Evolutionary conservation across 2,329 filamentous ascomycete species (phyloP), one percentile per base, ranked within the genome.

Genomic region (Hypoxylon sp.): DNA sequence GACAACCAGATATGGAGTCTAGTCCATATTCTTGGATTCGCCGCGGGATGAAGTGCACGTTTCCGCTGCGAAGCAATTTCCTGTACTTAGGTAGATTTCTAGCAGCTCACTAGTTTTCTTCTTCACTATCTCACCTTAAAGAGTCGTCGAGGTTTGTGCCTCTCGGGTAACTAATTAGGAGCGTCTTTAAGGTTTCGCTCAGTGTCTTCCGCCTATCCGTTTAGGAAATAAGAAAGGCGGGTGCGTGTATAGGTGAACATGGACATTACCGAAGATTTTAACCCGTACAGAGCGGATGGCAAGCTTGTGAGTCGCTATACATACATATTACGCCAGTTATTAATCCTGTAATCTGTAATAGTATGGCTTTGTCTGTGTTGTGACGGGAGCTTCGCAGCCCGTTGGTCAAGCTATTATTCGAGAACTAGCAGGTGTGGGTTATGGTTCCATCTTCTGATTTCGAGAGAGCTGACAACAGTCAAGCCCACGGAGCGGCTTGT

Each of bases 291-390:
- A 50, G 56, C 65, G 8, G 69, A 71, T 50, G 69, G 65, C 24
- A 70, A 71, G 51, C 64, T 71, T 39, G 68, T 67, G 43, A 63
- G 80, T 77, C 20, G 20, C 41, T 6, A 6, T 22, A 41, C 7
- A 26, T 30, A 49, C 46, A 59, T 10, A 11, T 50, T n/a, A 19
- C 15, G 20, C 17, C n/a, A 28, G 41, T 24, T 5, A 13, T n/a
- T 41, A 6, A 41, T 6, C 6, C 11, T 1, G 34, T 19, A 19
- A 8, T 17, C n/a, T 19, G 19, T 41, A 1, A 10, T 41, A 87
- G 81, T 87, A 89, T 74, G 87, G 87, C 44, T 89, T 89, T 68
- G 84, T 89, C 19, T 89, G 87, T 68, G 82, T 89, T 13, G 87
- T 89, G 4, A 88, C 86, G 0, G 86, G 87, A 13, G 85, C 87